Conservation (phyloP, 2,329 filamentous ascomycete species). For the Ascocoryne sarcoides region DNA sequence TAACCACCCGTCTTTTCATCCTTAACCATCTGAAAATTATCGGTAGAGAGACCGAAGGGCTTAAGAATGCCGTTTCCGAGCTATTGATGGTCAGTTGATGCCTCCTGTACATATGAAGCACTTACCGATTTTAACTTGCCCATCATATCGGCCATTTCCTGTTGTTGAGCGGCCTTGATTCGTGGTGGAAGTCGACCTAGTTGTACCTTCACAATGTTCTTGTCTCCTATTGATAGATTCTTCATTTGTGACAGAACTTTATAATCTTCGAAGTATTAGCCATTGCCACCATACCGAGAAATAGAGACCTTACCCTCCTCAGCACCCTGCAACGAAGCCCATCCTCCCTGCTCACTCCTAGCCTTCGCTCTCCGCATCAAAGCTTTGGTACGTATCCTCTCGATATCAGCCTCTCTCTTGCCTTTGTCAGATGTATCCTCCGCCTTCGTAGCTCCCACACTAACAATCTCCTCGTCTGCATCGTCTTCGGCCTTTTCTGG, state of each 20-base stretch:
- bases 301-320: conserved; percentile 36
- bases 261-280: conserved; percentile 50
- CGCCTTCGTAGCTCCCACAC: conserved; percentile 45
- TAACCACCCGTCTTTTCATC: conserved; percentile 86
- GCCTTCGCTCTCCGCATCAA: conserved; percentile 44
- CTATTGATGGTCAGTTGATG: conserved; percentile 29
- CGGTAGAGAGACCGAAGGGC: conserved; percentile 87
- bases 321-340: conserved; percentile 71
- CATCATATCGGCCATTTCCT: conserved; percentile 95
- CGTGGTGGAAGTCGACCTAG: conserved; percentile 56
- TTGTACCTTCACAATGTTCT: conserved; percentile 57
- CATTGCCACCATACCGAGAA: not conserved
- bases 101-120: conserved; percentile 14
- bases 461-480: conserved; percentile 52
- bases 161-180: conserved; percentile 71
- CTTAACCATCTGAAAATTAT: conserved; percentile 91
- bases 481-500: conserved; percentile 33
- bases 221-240: conserved; percentile 57
- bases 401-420: conserved; percentile 52
- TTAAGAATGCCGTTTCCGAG: conserved; percentile 86
- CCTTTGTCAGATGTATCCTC: conserved; percentile 26
- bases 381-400: conserved; percentile 72
- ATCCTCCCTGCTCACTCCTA: conserved; percentile 61
- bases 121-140: conserved; percentile 76
- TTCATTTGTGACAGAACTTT: conserved; percentile 50